phyloP scores from a whole-genome alignment of 371 early-diverging fungal species.

The Mucor circinelloides region DNA sequence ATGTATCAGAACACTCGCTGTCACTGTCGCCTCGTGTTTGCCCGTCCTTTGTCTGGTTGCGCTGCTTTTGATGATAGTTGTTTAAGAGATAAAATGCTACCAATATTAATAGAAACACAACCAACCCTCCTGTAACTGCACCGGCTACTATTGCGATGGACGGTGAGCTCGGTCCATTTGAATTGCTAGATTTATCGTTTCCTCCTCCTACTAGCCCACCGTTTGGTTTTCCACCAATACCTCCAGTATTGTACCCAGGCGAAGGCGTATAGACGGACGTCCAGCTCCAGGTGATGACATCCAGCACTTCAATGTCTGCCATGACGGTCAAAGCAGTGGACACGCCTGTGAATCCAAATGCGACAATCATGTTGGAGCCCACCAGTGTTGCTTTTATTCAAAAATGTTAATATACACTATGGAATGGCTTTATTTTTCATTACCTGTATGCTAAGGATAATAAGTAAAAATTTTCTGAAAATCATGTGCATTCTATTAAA shows the following conservation, averaged over 20 bases:
- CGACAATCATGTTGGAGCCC: slow-evolving; percentile 50
- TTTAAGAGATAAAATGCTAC: slow-evolving; percentile 38
- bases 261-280: slow-evolving; percentile 40
- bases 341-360: slow-evolving; percentile 52
- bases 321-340: slow-evolving; percentile 43
- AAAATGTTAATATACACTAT: background rate
- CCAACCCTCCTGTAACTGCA: slow-evolving; percentile 42
- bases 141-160: slow-evolving; percentile 46
- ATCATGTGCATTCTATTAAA: background rate
- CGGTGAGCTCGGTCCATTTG: slow-evolving; percentile 18
- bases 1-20: background rate
- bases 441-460: slow-evolving; percentile 51
- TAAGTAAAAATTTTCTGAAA: slow-evolving; percentile 9
- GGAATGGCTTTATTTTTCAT: slow-evolving; percentile 5
- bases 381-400: slow-evolving; percentile 39
- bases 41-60: background rate
- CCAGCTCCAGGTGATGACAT: slow-evolving; percentile 50
- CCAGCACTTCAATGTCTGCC: slow-evolving; percentile 48
- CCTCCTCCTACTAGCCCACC: background rate
- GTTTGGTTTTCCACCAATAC: background rate
- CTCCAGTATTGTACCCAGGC: slow-evolving; percentile 3
- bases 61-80: slow-evolving; percentile 20
- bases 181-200: background rate
- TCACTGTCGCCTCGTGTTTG: background rate
- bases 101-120: slow-evolving; percentile 36